Evolutionary conservation across 179 eudicot genomes (phyloP), one percentile per base, ranked within the genome.

Genomic region (Actinidia arguta): DNA sequence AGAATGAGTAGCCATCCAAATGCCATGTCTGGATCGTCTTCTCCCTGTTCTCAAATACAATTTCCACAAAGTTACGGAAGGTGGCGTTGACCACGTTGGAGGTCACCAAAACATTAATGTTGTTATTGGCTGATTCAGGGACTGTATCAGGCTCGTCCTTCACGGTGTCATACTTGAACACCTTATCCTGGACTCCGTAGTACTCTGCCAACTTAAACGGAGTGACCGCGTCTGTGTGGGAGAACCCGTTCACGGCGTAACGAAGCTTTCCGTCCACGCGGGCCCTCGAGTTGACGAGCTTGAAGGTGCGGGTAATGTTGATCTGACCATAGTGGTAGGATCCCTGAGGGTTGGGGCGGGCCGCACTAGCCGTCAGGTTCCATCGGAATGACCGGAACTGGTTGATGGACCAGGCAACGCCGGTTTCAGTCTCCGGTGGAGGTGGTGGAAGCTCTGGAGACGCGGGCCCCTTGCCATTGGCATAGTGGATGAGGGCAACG

Each of bases 271-370:
- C 93, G 1, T 83, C 81, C 55, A 86, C 90, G 3, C 69, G 50
- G 58, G 84, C 84, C 10, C 85, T 88, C 3, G 90, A 82, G 84
- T 86, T 90, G 25, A 73, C 88, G 13, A 93, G 79, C 76, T 86
- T 82, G 80, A 84, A 84, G 62, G 89, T 88, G 63, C 81, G 85
- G 36, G 90, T 82, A 64, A 88, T 71, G 63, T 84, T 86, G 80
- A 92, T 89, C 36, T 75, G 61, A 11, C 96, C 96, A 51, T 92
- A 92, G 54, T 91, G 93, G 86, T 87, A 92, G 10, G 96, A 92
- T 13, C 96, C 96, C 76, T 92, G 96, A 13, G 93, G 92, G 85
- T 92, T 93, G 5, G 94, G 96, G 22, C 96, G 90, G 7, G 94
- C 96, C 66, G 94, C 96, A 63, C 91, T 91, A 36, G 94, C 89